phyloP scores from a whole-genome alignment of 805 yeast species.

The Pichia phayaonensis region DNA sequence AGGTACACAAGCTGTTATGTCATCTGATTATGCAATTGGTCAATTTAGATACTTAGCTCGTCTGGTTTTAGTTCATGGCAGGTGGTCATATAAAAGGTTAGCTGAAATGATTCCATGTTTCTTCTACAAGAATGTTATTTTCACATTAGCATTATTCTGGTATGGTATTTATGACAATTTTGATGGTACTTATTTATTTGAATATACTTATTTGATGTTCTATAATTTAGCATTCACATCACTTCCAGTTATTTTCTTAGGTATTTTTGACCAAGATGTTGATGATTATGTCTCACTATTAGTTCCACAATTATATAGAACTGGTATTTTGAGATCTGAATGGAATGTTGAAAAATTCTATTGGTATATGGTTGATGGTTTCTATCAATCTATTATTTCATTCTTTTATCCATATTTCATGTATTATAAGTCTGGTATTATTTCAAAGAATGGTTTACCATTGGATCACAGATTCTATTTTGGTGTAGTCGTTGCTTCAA shows the following conservation, averaged over 20 bases:
- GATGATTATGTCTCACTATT: conserved; percentile 57
- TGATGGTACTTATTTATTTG: conserved; percentile 74
- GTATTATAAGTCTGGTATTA: conserved; percentile 36
- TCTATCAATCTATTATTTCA: conserved; percentile 65
- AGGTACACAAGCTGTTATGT: conserved; percentile 85
- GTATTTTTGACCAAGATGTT: conserved; percentile 77
- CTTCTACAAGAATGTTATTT: conserved; percentile 72
- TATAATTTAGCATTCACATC: conserved; percentile 81
- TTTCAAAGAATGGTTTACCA: conserved; percentile 37
- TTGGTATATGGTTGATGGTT: conserved; percentile 70
- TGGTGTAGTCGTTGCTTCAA: conserved; percentile 60
- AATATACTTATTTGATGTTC: conserved; percentile 73
- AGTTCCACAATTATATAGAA: conserved; percentile 67
- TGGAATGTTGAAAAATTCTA: conserved; percentile 64
- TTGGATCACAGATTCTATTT: conserved; percentile 68
- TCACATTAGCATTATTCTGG: conserved; percentile 71
- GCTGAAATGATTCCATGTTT: conserved; percentile 80
- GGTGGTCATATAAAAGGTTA: conserved; percentile 80
- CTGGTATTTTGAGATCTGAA: conserved; percentile 65
- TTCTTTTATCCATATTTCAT: conserved; percentile 67
- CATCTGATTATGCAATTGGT: conserved; percentile 79
- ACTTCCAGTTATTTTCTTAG: conserved; percentile 69
- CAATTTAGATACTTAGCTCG: conserved; percentile 69
- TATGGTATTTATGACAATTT: conserved; percentile 66
- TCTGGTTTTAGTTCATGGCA: conserved; percentile 67